Base-by-base conservation (phyloP, 1,139 yeast genomes). In the Yamadazyma jaroonii region DNA sequence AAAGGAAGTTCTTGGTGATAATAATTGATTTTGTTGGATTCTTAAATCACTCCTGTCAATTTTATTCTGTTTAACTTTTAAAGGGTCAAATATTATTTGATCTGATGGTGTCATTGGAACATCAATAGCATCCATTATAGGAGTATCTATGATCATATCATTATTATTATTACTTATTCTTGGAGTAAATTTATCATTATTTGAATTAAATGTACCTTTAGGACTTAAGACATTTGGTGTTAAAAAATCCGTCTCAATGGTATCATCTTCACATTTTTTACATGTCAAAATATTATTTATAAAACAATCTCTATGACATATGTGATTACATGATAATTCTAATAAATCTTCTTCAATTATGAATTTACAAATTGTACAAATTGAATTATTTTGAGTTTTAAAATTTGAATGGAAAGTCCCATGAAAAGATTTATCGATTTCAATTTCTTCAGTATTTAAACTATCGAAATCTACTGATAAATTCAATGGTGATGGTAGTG, bases 311-410 rank as follows among this genome's bases (percentile, higher is more conserved):
- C 56, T 50, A 41, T 63, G 69, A 35, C 64, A 58, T 25, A 45
- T 36, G 44, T 63, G 67, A 9, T 49, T 46, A 38, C 69, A 63
- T 4, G 54, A 47, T 29, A 63, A 48, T 32, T 52, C 56, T 14
- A 61, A 38, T n/a, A 55, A 42, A 11, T 47, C 48, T 31, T 61
- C 64, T 7, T 61, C 64, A 2, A 63, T 45, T 3, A 42, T 45
- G 20, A 58, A 64, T n/a, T 54, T 48, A 38, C 69, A 63, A 29
- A 62, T 56, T 8, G 64, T 55, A 46, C 69, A 63, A 31, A 38
- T 39, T 7, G 39, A 37, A 20, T 45, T 37, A 12, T 30, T 34
- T 24, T 28, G 33, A 15, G 23, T 10, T 25, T 29, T 26, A 25
- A 23, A 23, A 21, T 25, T 28, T 28, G 31, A 30, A 30, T 30